These are phyloP conservation scores for Hirschfeldia incana DNA, from an alignment of 345 rosid genomes.

Conservation along the genomic window DNA sequence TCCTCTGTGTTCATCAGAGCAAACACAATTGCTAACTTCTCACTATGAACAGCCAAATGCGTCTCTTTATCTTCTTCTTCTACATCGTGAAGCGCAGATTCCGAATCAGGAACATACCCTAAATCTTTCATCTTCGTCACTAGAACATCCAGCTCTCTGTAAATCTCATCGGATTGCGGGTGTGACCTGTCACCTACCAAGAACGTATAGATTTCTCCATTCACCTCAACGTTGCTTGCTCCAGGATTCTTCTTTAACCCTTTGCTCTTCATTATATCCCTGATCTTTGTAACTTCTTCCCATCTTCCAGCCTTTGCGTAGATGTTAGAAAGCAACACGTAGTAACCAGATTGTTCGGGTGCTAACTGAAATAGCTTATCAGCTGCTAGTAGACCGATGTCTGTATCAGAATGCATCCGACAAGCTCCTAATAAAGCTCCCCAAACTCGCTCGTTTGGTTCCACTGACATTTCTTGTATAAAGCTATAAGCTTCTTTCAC, in stretches of 20 bases:
- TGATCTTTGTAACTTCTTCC: slow-evolving; percentile 57
- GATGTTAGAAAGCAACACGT: slow-evolving; percentile 72
- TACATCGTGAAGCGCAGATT: slow-evolving; percentile 73
- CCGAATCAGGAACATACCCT: slow-evolving; percentile 65
- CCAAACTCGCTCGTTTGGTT: slow-evolving; percentile 76
- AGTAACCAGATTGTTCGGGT: slow-evolving; percentile 65
- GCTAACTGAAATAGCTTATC: slow-evolving; percentile 59
- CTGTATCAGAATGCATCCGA: slow-evolving; percentile 52
- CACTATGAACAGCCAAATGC: slow-evolving; percentile 77
- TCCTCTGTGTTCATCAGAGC: slow-evolving; percentile 56
- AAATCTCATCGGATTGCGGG: slow-evolving; percentile 48
- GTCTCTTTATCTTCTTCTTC: slow-evolving; percentile 81
- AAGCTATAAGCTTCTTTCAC: slow-evolving; percentile 61
- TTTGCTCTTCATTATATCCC: slow-evolving; percentile 57
- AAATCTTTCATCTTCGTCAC: slow-evolving; percentile 65
- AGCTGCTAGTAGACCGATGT: slow-evolving; percentile 68
- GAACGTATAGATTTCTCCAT: slow-evolving; percentile 51
- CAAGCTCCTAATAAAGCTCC: slow-evolving; percentile 74
- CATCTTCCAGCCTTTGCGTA: slow-evolving; percentile 82
- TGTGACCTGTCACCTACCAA: slow-evolving; percentile 66
- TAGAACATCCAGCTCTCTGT: slow-evolving; percentile 53
- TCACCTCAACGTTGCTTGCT: slow-evolving; percentile 64
- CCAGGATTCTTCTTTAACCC: slow-evolving; percentile 68
- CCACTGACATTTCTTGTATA: slow-evolving; percentile 54
- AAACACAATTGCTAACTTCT: slow-evolving; percentile 73